These are phyloP conservation scores for Podospora conica DNA, from an alignment of 495 filamentous ascomycete genomes.

Conservation along the genomic window DNA sequence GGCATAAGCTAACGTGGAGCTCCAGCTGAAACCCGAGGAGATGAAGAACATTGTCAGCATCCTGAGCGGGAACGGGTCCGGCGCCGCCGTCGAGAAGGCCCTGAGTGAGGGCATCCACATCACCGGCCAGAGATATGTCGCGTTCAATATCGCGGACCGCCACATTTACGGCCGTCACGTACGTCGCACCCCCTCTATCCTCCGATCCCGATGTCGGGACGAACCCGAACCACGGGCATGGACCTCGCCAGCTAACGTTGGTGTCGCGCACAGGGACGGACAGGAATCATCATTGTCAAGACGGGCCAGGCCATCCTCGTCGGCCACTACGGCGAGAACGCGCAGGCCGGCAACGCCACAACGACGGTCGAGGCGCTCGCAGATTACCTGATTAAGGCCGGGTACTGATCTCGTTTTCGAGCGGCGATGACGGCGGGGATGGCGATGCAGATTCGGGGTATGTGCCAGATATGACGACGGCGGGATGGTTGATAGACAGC, in stretches of 20 bases:
- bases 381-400: slow-evolving; percentile 64
- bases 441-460: background rate
- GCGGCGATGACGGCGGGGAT: background rate
- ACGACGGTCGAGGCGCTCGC: slow-evolving; percentile 61
- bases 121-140: slow-evolving; percentile 63
- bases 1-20: background rate
- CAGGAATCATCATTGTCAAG: slow-evolving; percentile 72
- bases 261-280: slow-evolving; percentile 56
- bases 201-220: background rate
- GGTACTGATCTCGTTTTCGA: slow-evolving; percentile 49
- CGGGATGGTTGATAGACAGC: background rate
- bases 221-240: background rate
- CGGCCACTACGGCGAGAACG: slow-evolving; percentile 69
- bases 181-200: slow-evolving; percentile 17
- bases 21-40: slow-evolving; percentile 54
- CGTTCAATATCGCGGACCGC: slow-evolving; percentile 64
- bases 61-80: slow-evolving; percentile 30
- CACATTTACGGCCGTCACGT: slow-evolving; percentile 86
- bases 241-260: background rate
- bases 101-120: slow-evolving; percentile 61
- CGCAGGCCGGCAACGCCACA: slow-evolving; percentile 59
- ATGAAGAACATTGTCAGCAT: slow-evolving; percentile 49
- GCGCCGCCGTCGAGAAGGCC: slow-evolving; percentile 41
- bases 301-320: slow-evolving; percentile 81
- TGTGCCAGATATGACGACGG: slow-evolving; percentile 1